Base-by-base conservation (phyloP, 345 rosid genomes). In the Citrus unshiu region DNA sequence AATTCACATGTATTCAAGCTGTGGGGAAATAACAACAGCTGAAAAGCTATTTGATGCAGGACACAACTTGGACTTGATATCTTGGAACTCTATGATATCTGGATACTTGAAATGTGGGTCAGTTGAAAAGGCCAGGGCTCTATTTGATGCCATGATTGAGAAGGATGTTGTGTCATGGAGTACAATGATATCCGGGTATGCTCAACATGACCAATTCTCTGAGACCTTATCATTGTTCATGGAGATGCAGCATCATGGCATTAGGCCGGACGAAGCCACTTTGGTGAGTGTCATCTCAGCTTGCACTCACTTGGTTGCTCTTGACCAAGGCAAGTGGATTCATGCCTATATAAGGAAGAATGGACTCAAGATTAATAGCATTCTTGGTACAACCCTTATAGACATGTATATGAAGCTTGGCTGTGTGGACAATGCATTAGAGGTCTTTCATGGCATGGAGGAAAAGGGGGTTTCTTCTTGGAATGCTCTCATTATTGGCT, bases 401-500 rank as follows among this genome's bases (percentile, higher is more conserved):
- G 86, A 91, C 77, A 88, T 91, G 94, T 88, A 89, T 74, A 88
- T 88, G 89, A 89, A 89, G 83, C 86, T 84, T 49, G 92, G 92
- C 1, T 85, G 88, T 21, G 84, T 87, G 24, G 89, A 88, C 63
- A 83, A 82, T 77, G 92, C 91, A 62, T 7, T 89, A 82, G 85
- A 84, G 21, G 81, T 91, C 58, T 91, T 91, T 65, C 25, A 39
- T 3, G 78, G 27, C 51, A 77, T 85, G 86, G 87, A 85, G 49
- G 88, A 88, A 34, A 89, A 70, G 54, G 85, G 90, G 13, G 85
- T 85, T 75, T 88, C 94, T 51, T 86, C 91, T 1, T 91, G 91
- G 94, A 91, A 91, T 51, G 88, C 91, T 43, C 76, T 85, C 63
- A 88, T 86, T 77, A 80, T 84, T 35, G 94, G 94, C 60, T 73